These are phyloP conservation scores for Corymbia maculata DNA, from an alignment of 345 rosid genomes.

Conservation along the genomic window DNA sequence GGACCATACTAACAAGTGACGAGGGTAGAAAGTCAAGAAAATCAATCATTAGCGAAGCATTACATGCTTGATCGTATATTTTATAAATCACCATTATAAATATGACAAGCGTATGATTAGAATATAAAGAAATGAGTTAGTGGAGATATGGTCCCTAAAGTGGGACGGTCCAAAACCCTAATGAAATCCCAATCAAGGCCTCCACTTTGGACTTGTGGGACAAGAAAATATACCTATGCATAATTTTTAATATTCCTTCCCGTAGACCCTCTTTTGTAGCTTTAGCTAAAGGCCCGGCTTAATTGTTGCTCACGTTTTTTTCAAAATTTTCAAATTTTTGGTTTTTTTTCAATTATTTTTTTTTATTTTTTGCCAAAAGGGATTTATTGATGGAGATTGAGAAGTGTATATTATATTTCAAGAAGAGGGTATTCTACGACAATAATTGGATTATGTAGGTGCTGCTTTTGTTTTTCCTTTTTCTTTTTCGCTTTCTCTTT, in stretches of 20 bases:
- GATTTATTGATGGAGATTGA: conserved; percentile 7
- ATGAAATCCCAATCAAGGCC: neutral
- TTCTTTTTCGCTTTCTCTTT: neutral
- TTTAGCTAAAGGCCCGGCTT: conserved; percentile 4
- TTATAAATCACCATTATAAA: neutral
- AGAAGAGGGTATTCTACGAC: neutral
- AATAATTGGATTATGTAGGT: neutral
- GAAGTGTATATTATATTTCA: neutral
- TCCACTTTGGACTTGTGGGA: conserved; percentile 28
- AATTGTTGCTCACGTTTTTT: neutral
- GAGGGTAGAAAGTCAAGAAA: neutral
- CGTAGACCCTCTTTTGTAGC: neutral
- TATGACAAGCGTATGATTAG: neutral
- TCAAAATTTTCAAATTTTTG: no score
- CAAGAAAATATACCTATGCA: neutral
- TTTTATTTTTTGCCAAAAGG: neutral
- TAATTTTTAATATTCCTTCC: neutral
- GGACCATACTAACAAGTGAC: neutral
- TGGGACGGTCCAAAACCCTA: neutral
- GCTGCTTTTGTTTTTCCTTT: neutral
- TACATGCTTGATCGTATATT: neutral
- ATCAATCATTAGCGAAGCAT: neutral
- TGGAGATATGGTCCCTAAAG: neutral
- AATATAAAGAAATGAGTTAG: neutral
- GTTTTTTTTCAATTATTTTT: neutral